A percentile compares a stretch with the other conserved stretches of the same genome.
Conservation (phyloP, 2,329 filamentous ascomycete species). For the Simplicillium aogashimaense region DNA sequence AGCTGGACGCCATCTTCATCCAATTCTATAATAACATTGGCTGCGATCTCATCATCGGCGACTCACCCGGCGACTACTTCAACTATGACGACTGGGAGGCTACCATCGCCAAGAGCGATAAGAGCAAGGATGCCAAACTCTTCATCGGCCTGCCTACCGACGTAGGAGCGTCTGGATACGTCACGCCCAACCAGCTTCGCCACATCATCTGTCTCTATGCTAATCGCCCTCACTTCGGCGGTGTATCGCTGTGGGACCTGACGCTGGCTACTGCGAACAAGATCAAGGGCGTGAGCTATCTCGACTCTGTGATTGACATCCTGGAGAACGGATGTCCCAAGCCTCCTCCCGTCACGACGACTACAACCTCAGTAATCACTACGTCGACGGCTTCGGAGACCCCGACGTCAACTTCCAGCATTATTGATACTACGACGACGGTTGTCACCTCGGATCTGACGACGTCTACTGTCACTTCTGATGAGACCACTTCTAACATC, state of each 20-base stretch:
- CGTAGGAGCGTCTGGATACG: slow-evolving; percentile 20
- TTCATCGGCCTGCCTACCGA: slow-evolving; percentile 32
- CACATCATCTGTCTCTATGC: slow-evolving; percentile 28
- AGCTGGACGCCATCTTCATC: slow-evolving; percentile 33
- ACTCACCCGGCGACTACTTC: slow-evolving; percentile 21
- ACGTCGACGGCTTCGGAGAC: no score
- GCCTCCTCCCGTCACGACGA: slow-evolving; percentile 14
- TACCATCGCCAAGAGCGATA: slow-evolving; percentile 19
- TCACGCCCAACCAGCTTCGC: slow-evolving; percentile 21
- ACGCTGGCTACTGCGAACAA: slow-evolving; percentile 21
- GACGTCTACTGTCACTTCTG: no score
- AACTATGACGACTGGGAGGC: slow-evolving; percentile 33
- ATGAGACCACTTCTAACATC: no score
- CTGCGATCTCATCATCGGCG: slow-evolving; percentile 23
- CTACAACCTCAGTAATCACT: slow-evolving; percentile 6
- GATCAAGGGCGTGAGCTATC: slow-evolving; percentile 23
- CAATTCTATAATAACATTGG: slow-evolving; percentile 39
- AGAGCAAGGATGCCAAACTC: slow-evolving; percentile 31
- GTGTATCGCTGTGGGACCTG: slow-evolving; percentile 36
- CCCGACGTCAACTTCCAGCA: no score
- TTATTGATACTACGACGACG: no score
- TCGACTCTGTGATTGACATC: slow-evolving; percentile 24
- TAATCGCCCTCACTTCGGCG: slow-evolving; percentile 28
- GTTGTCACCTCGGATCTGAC: no score
- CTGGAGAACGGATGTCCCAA: slow-evolving; percentile 25